Percentiles rank a stretch among this genome's conserved stretches.
Conservation (phyloP, 2,329 filamentous ascomycete genomes). For the Fusarium sambucinum region DNA sequence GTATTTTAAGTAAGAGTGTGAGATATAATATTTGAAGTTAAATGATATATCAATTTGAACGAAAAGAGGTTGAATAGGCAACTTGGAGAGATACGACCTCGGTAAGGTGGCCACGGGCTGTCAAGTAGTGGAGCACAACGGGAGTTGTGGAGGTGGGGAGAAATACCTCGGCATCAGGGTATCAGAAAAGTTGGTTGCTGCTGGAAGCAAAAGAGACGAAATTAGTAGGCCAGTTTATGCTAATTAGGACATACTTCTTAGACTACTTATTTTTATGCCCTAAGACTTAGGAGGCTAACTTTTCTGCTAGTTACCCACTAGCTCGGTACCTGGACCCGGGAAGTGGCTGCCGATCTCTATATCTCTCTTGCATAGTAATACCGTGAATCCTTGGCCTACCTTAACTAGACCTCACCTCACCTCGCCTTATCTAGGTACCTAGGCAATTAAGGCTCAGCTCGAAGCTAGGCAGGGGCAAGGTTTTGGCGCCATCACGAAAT, state of each 20-base stretch:
- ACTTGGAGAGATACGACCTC: slow-evolving; percentile 25
- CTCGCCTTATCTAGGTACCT: not conserved
- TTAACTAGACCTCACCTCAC: slow-evolving; percentile 8
- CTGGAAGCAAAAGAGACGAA: too few species aligned
- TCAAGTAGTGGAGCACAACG: slow-evolving; percentile 10
- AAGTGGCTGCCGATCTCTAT: slow-evolving; percentile 28
- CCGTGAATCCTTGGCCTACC: slow-evolving; percentile 9
- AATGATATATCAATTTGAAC: not conserved
- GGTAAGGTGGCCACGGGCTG: slow-evolving; percentile 18
- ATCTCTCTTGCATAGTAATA: not conserved
- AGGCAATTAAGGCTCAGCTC: not conserved
- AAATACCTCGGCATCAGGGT: too few species aligned
- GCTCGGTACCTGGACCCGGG: slow-evolving; percentile 40
- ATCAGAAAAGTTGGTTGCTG: too few species aligned
- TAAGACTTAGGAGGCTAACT: too few species aligned
- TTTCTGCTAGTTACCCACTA: too few species aligned
- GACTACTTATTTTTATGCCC: too few species aligned
- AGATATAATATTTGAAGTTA: not conserved
- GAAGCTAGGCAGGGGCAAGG: not conserved
- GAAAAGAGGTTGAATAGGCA: slow-evolving; percentile 22
- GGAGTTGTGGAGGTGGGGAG: slow-evolving; percentile 36
- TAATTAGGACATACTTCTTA: too few species aligned
- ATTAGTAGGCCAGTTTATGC: too few species aligned
- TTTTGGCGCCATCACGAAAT: slow-evolving; percentile 3
- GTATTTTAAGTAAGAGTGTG: not conserved